Base-by-base conservation (phyloP, 83 land plant species). In the Diphasiastrum complanatum region DNA sequence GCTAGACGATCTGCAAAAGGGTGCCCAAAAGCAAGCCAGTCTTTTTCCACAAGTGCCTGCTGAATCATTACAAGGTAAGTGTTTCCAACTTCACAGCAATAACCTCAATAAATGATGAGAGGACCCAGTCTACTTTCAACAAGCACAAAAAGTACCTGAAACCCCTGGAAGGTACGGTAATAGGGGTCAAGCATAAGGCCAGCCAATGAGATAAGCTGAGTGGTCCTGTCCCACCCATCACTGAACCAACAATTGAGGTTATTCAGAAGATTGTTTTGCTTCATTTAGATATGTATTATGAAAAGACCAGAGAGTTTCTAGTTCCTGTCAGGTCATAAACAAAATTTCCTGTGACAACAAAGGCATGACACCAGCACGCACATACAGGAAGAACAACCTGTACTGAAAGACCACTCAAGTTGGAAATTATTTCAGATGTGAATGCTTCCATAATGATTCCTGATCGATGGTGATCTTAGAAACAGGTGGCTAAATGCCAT, bases 211-310 rank as follows among this genome's bases (percentile, higher is more conserved):
- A 89, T 81, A 70, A 93, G 49, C 62, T 93, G 99, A 50, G 88
- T 84, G 24, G 99, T 93, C 68, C 99, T 77, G 78, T 93, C 99
- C 99, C 99, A 93, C 19, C 99, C 99, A 83, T 93, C 99, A 82
- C 99, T 93, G 75, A 34, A 63, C 22, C n/a, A n/a, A n/a, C n/a
- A n/a, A n/a, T n/a, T n/a, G n/a, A n/a, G 8, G 5, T 49, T 16
- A 10, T 5, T 10, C 40, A 38, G 29, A 5, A 14, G 19, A 20
- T 5, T 24, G 23, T 5, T 5, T 47, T n/a, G 5, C 5, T 24
- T 47, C 51, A n/a, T 19, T n/a, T 24, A 18, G n/a, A 40, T 40
- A 8, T 40, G 19, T 19, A 49, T 16, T 19, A 22, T 16, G 16
- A 19, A 49, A 16, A 8, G n/a, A n/a, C n/a, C n/a, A n/a, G n/a